These are phyloP conservation scores for Epichloe gansuensis DNA, from an alignment of 2,329 filamentous ascomycete genomes.

Conservation along the genomic window DNA sequence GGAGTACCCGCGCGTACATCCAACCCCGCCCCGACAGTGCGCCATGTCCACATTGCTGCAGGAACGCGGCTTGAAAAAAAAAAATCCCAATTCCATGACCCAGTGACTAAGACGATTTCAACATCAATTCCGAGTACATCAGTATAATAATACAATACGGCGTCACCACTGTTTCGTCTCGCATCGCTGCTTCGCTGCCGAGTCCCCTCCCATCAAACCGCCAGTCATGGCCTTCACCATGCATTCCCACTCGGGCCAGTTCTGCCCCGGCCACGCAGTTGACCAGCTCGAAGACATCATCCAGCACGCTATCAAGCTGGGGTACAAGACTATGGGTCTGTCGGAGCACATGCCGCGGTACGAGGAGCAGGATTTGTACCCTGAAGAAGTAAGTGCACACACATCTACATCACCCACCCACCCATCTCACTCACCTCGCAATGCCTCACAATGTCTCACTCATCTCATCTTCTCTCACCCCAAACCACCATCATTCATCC, in stretches of 20 bases:
- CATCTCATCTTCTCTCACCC: background rate
- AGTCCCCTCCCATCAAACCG: no score
- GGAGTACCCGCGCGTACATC: no score
- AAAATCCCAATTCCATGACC: no score
- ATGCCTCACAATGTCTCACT: background rate
- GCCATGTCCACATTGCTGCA: no score
- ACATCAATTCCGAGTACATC: no score
- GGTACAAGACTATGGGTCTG: constrained; percentile 73
- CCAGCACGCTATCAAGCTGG: constrained; percentile 61
- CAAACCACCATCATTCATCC: background rate
- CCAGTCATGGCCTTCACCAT: constrained; percentile 82
- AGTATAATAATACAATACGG: no score
- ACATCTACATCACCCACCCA: background rate
- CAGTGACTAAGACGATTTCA: no score
- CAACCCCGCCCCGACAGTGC: no score
- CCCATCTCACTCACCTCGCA: background rate
- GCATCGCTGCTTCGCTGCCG: no score
- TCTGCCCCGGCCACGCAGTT: constrained; percentile 82
- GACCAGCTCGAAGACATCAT: constrained; percentile 77
- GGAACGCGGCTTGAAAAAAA: no score
- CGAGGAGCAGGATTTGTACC: constrained; percentile 66
- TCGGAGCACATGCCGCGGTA: constrained; percentile 93
- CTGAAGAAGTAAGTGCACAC: constrained; percentile 57
- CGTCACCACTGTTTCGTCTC: no score
- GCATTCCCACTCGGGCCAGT: constrained; percentile 95